Percentiles rank a stretch among this genome's conserved stretches.
These are phyloP conservation scores for Musa itinerans DNA, from an alignment of 176 grass and related monocot genomes.

Conservation along the genomic window DNA sequence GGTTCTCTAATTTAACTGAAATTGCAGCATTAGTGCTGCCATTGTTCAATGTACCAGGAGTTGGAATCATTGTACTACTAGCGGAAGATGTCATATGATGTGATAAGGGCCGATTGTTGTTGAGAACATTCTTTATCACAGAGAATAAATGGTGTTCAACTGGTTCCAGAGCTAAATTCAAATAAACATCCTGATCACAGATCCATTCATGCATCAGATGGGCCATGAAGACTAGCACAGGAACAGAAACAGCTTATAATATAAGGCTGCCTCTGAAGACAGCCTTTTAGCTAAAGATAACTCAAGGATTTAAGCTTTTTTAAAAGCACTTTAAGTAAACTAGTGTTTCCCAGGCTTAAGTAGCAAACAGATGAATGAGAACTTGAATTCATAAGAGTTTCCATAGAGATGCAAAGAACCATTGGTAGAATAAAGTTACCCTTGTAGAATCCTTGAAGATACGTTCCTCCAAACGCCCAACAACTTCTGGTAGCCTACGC, in stretches of 20 bases:
- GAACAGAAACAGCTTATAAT: background rate
- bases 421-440: constrained; percentile 2
- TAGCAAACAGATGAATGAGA: background rate
- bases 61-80: constrained; percentile 78
- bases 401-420: constrained; percentile 6
- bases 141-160: constrained; percentile 45
- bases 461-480: constrained; percentile 19
- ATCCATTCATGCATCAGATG: background rate
- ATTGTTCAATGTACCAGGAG: constrained; percentile 66
- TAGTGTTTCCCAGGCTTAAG: background rate
- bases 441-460: constrained; percentile 7
- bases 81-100: constrained; percentile 45
- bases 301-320: background rate
- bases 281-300: background rate
- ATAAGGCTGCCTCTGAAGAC: background rate
- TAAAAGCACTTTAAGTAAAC: background rate
- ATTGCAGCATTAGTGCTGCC: constrained; percentile 41
- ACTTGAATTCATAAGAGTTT: background rate
- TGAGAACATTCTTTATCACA: constrained; percentile 41
- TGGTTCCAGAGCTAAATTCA: constrained; percentile 40
- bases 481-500: constrained; percentile 29
- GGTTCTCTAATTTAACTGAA: constrained; percentile 48
- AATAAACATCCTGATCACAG: constrained; percentile 57
- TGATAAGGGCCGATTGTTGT: constrained; percentile 17
- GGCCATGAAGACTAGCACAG: background rate